Evolutionary conservation across 768 basidiomycete genomes (phyloP).

Genomic region (Auriscalpium microsporum): DNA sequence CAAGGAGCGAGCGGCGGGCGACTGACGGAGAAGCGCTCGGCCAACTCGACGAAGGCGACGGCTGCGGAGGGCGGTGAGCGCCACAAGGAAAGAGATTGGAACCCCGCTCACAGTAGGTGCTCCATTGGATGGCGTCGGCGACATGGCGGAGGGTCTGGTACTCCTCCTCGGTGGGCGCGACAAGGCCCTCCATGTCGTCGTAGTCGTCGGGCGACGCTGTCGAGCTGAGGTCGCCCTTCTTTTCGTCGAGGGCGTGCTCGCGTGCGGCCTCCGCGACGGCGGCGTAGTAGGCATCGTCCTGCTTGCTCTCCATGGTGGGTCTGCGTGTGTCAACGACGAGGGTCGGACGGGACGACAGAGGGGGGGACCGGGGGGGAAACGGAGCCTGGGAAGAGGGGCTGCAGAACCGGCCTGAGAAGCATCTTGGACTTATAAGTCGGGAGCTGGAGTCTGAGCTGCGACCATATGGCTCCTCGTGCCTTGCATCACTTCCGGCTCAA

Average conservation of each 20-base stretch:
- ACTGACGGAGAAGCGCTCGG: constrained; percentile 23
- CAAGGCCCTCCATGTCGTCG: constrained; percentile 4
- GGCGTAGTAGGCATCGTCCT: constrained; percentile 5
- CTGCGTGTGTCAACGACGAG: neutral
- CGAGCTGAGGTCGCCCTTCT: neutral
- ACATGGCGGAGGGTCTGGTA: constrained; percentile 16
- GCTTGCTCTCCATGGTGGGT: constrained; percentile 9
- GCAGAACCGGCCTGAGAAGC: too few relatives aligned
- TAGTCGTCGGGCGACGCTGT: neutral
- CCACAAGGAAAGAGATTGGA: neutral
- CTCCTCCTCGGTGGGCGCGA: constrained; percentile 18
- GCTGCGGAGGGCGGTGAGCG: constrained; percentile 5
- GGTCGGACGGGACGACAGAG: neutral
- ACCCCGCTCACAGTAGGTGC: constrained; percentile 5
- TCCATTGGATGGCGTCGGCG: constrained; percentile 17
- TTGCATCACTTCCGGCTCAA: too few relatives aligned
- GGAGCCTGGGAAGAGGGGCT: neutral
- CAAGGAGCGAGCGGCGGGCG: neutral
- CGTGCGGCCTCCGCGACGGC: neutral
- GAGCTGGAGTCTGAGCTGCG: too few relatives aligned
- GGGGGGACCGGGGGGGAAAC: neutral
- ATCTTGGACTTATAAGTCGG: too few relatives aligned
- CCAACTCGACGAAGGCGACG: constrained; percentile 21
- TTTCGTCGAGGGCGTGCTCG: neutral
- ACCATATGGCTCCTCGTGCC: too few relatives aligned